Conservation (phyloP, 495 filamentous ascomycete genomes). For the Lepraria neglecta region DNA sequence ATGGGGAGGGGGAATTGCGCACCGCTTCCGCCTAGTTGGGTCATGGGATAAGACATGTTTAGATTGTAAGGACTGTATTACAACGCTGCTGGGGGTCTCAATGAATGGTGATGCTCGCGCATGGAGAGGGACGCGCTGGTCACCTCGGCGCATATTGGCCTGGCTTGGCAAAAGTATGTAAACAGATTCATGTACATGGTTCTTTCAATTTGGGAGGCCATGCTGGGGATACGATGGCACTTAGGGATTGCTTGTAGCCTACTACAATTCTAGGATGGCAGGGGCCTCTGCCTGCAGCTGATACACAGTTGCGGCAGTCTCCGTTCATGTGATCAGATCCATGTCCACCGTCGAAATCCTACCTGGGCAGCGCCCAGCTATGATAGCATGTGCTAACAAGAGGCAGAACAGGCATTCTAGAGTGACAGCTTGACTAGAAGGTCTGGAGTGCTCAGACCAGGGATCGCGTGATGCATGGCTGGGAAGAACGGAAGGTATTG, state of each 20-base stretch:
- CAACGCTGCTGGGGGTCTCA: no score
- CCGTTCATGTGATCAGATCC: background rate
- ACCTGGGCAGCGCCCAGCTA: background rate
- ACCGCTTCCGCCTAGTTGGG: slow-evolving; percentile 56
- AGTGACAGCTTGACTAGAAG: no score
- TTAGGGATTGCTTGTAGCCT: no score
- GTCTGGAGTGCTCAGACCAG: no score
- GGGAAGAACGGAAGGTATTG: no score
- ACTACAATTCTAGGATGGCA: no score
- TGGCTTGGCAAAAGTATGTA: background rate
- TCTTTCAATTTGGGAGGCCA: background rate
- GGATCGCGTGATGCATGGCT: no score
- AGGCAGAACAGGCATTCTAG: no score
- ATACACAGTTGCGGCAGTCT: background rate
- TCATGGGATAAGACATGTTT: slow-evolving; percentile 57
- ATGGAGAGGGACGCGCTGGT: background rate
- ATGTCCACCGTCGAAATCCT: background rate
- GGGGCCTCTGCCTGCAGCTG: background rate
- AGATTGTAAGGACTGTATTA: slow-evolving; percentile 11
- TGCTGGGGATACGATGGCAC: no score
- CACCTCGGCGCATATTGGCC: background rate
- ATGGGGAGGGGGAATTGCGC: slow-evolving; percentile 22
- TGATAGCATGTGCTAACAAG: no score
- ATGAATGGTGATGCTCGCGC: background rate
- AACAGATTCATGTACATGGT: background rate